Evolutionary conservation across 345 rosid genomes (phyloP).

Genomic region (Raphanus sativus): DNA sequence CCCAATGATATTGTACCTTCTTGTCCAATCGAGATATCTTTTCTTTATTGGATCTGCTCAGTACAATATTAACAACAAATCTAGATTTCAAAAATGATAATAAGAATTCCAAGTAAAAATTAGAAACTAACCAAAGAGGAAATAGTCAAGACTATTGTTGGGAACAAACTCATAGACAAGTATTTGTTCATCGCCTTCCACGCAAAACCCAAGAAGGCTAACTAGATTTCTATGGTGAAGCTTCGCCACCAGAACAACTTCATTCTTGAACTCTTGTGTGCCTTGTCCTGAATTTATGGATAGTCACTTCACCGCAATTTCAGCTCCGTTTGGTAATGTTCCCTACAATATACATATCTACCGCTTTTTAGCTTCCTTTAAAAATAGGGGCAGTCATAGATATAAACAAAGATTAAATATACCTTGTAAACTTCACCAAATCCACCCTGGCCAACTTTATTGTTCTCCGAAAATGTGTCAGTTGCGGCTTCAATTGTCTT

Average conservation of each 20-base stretch:
- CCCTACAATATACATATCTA: neutral
- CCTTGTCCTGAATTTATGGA: constrained; percentile 45
- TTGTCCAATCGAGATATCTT: neutral
- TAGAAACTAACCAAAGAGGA: constrained; percentile 31
- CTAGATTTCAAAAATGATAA: too few species aligned
- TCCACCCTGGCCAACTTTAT: constrained; percentile 28
- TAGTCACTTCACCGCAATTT: constrained; percentile 48
- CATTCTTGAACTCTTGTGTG: constrained; percentile 44
- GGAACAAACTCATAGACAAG: constrained; percentile 47
- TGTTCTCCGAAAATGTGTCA: neutral
- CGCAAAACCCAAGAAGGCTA: constrained; percentile 42
- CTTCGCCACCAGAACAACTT: constrained; percentile 43
- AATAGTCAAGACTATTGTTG: constrained; percentile 41
- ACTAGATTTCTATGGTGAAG: constrained; percentile 56
- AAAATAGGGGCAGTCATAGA: too few species aligned
- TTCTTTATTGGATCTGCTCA: neutral
- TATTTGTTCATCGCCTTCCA: constrained; percentile 43
- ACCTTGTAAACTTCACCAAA: constrained; percentile 38
- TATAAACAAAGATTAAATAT: neutral
- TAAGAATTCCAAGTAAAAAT: too few species aligned
- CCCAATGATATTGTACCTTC: constrained; percentile 19
- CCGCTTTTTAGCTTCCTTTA: neutral
- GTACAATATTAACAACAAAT: too few species aligned
- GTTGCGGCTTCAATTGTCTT: constrained; percentile 18
- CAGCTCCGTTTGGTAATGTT: constrained; percentile 25